phyloP scores from a whole-genome alignment of 148 eudicot genomes.

The Amaranthus palmeri region DNA sequence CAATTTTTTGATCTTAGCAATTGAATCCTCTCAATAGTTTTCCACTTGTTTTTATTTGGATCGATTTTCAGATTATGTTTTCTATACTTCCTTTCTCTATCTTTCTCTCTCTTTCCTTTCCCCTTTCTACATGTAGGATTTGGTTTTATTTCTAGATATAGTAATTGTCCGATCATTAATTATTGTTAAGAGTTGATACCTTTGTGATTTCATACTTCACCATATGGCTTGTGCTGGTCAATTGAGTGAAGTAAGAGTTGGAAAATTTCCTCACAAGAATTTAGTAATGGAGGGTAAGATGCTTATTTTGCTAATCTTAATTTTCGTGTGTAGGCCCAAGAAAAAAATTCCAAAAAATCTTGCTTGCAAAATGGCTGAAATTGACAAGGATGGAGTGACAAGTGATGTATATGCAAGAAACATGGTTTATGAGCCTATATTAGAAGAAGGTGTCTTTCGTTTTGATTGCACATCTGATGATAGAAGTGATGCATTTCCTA shows the following conservation, averaged over 20 bases:
- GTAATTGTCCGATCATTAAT: too few species aligned
- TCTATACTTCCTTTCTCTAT: too few species aligned
- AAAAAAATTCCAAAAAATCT: slow-evolving; percentile 1
- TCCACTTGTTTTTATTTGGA: too few species aligned
- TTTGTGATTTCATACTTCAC: too few species aligned
- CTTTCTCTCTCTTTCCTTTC: too few species aligned
- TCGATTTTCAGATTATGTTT: too few species aligned
- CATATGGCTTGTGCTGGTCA: background rate
- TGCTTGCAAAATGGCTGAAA: slow-evolving; percentile 45
- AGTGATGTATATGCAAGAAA: slow-evolving; percentile 43
- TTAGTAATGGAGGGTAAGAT: background rate
- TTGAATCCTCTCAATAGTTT: too few species aligned
- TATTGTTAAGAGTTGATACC: too few species aligned
- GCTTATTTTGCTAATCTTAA: slow-evolving; percentile 3
- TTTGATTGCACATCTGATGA: slow-evolving; percentile 80
- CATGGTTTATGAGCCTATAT: slow-evolving; percentile 81
- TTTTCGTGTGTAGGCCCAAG: slow-evolving; percentile 24
- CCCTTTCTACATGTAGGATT: too few species aligned
- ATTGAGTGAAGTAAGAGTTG: too few species aligned
- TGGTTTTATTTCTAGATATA: too few species aligned
- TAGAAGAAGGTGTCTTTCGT: slow-evolving; percentile 85
- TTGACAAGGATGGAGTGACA: slow-evolving; percentile 25
- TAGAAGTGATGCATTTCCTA: slow-evolving; percentile 68
- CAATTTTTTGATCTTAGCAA: too few species aligned
- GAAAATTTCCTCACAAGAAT: background rate